These are phyloP conservation scores for Xylaria polymorpha DNA, from an alignment of 2,329 filamentous ascomycete species.

Conservation along the genomic window DNA sequence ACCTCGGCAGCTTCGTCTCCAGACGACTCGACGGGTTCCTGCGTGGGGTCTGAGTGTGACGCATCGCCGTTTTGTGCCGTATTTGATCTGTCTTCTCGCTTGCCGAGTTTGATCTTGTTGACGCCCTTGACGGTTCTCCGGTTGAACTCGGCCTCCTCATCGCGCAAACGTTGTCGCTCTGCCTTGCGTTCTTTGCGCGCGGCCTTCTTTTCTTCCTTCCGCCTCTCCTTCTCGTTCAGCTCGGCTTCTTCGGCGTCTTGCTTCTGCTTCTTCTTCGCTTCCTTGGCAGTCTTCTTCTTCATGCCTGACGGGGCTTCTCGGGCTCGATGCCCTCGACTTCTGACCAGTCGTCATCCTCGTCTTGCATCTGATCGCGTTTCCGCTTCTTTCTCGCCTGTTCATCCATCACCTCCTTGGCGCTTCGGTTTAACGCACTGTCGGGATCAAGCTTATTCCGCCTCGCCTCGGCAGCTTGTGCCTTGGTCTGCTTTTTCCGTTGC, in stretches of 20 bases:
- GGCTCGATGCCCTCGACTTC: slow-evolving; percentile 65
- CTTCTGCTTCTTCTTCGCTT: slow-evolving; percentile 61
- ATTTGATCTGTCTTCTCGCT: slow-evolving; percentile 47
- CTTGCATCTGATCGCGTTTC: slow-evolving; percentile 66
- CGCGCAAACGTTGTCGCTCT: slow-evolving; percentile 53
- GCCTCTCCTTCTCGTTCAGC: slow-evolving; percentile 56
- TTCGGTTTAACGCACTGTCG: slow-evolving; percentile 81
- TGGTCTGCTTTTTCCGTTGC: slow-evolving; percentile 95
- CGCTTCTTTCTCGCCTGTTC: slow-evolving; percentile 82
- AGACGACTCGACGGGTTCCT: slow-evolving; percentile 45
- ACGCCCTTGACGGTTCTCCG: slow-evolving; percentile 54
- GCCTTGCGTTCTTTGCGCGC: slow-evolving; percentile 59
- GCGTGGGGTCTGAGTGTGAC: slow-evolving; percentile 31
- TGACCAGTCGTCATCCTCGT: slow-evolving; percentile 58
- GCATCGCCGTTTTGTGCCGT: slow-evolving; percentile 34
- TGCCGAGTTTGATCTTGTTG: slow-evolving; percentile 52
- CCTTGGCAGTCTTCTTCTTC: slow-evolving; percentile 59
- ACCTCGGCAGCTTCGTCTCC: slow-evolving; percentile 44
- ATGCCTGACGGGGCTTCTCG: slow-evolving; percentile 73
- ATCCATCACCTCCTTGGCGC: slow-evolving; percentile 92
- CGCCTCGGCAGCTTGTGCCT: slow-evolving; percentile 83
- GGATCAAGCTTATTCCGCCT: slow-evolving; percentile 92
- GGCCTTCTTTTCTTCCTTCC: slow-evolving; percentile 63
- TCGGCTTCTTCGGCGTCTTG: slow-evolving; percentile 56
- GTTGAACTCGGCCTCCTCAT: slow-evolving; percentile 55